Evolutionary conservation across 768 basidiomycete species (phyloP), one percentile per base, ranked within the genome.

Genomic region (Tricholoma furcatifolium): DNA sequence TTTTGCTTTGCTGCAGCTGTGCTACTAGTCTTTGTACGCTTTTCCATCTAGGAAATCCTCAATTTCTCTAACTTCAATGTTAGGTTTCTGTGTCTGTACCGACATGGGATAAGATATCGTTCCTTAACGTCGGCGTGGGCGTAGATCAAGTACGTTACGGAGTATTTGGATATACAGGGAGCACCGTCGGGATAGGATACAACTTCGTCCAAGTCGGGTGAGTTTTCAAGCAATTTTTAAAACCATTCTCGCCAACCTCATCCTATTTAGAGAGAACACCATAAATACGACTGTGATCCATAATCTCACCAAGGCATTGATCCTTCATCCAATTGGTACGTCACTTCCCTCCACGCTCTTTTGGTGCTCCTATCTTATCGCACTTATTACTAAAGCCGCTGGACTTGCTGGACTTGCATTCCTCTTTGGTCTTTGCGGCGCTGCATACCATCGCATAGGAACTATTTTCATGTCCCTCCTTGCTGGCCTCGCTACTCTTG

Each of bases 271-370:
- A 5, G 7, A 42, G 20, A 42, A 65, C 40, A 68, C 67, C 21
- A 62, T 88, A 5, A 80, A 84, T 65, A 78, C 78, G 9, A 62
- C 57, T 6, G 68, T 81, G 36, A 73, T 91, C 35, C 78, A 83
- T 63, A 86, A 85, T 64, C 81, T 93, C 55, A 92, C 91, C 14
- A 79, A 72, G 65, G 74, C 78, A 12, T 76, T 93, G 51, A 84
- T 94, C 59, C 77, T 94, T 21, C 87, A 92, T 66, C 90, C 91
- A 30, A 84, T 94, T 60, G 87, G 86, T 84, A 59, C 55, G 76
- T 67, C 47, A 41, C 44, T 27, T 36, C 18, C n/a, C n/a, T 2
- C 18, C 54, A 56, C 32, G 14, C 61, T 14, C 38, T 42, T 24
- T 38, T 54, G 20, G 15, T 21, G 36, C 10, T 46, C 27, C 50